Evolutionary conservation across 2,329 filamentous ascomycete genomes (phyloP).

Genomic region (Paraphaeosphaeria sporulosa): DNA sequence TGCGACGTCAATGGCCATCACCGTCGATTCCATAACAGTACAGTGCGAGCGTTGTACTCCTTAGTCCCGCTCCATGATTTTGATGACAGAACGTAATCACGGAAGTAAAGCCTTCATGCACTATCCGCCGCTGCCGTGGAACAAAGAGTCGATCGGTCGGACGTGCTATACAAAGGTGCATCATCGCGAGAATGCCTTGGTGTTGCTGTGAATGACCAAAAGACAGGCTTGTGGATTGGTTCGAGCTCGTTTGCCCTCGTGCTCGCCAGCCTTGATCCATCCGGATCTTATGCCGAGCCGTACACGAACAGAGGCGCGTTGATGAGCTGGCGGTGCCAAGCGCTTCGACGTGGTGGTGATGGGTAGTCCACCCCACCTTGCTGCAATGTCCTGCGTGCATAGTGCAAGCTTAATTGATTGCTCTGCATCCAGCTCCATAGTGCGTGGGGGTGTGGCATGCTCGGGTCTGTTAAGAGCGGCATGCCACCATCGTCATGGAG

Average conservation of each 20-base stretch:
- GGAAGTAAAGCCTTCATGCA: constrained; percentile 9
- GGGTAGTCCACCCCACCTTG: constrained; percentile 16
- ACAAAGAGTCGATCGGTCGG: constrained; percentile 16
- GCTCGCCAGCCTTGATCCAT: background rate
- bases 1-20: background rate
- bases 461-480: background rate
- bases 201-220: background rate
- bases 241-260: background rate
- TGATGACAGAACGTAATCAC: constrained; percentile 27
- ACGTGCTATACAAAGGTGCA: background rate
- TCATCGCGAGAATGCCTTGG: background rate
- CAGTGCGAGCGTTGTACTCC: background rate
- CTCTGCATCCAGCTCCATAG: constrained; percentile 1
- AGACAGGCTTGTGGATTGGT: constrained; percentile 8
- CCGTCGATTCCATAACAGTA: background rate
- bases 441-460: background rate
- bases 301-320: constrained; percentile 20
- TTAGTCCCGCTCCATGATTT: background rate
- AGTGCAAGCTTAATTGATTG: constrained; percentile 10
- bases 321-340: constrained; percentile 39
- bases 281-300: constrained; percentile 15
- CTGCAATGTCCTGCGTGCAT: constrained; percentile 9
- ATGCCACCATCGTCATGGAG: background rate
- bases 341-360: constrained; percentile 7
- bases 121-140: constrained; percentile 23